Conservation (phyloP, 257 asterid genomes). For the Sherardia arvensis region DNA sequence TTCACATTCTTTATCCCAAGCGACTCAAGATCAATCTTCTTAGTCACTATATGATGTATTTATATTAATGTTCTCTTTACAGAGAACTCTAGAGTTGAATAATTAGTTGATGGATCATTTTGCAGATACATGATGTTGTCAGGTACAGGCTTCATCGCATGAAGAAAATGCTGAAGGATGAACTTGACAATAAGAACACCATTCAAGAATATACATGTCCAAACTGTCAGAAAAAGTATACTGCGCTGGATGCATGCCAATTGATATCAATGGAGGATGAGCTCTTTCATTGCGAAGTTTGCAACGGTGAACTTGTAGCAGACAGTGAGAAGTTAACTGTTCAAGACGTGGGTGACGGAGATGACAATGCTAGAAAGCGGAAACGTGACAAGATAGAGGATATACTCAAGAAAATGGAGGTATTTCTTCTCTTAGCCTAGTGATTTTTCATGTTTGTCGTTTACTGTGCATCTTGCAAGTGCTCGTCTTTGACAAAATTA, state of each 20-base stretch:
- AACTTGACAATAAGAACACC: slow-evolving; percentile 81
- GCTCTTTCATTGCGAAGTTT: slow-evolving; percentile 87
- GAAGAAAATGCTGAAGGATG: slow-evolving; percentile 92
- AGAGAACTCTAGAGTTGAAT: background rate
- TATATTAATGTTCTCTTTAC: background rate
- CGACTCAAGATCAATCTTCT: background rate
- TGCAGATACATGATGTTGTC: slow-evolving; percentile 90
- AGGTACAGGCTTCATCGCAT: slow-evolving; percentile 89
- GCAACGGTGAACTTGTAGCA: slow-evolving; percentile 72
- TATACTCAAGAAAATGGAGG: slow-evolving; percentile 84
- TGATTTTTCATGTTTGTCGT: background rate
- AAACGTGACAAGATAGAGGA: slow-evolving; percentile 69
- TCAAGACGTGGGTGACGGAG: slow-evolving; percentile 79
- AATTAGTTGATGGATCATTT: slow-evolving; percentile 2
- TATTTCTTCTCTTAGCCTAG: slow-evolving; percentile 21
- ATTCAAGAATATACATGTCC: slow-evolving; percentile 91
- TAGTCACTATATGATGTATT: background rate
- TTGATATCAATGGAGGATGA: slow-evolving; percentile 63
- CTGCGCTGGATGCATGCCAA: slow-evolving; percentile 80
- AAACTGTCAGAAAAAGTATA: slow-evolving; percentile 72
- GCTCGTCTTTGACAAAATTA: background rate
- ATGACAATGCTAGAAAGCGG: slow-evolving; percentile 84
- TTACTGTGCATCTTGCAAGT: background rate
- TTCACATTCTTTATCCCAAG: background rate
- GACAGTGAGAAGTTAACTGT: slow-evolving; percentile 73